These are phyloP conservation scores for Suillus sp. DNA, from an alignment of 768 basidiomycete species.

Conservation along the genomic window DNA sequence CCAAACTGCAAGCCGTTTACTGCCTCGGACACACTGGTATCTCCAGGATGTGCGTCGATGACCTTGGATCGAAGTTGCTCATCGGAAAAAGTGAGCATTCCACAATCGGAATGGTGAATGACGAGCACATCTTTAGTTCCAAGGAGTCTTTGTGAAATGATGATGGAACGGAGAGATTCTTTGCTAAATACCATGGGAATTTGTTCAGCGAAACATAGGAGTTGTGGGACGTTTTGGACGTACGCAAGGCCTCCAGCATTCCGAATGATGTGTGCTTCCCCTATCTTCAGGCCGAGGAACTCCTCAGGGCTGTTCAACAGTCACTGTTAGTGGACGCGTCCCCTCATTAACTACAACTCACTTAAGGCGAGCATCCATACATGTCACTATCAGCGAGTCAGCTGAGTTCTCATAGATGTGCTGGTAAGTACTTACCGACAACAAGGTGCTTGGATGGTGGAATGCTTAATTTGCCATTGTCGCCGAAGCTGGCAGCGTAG, in stretches of 20 bases:
- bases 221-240: constrained; percentile 23
- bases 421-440: constrained; percentile 33
- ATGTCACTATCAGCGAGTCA: constrained; percentile 47
- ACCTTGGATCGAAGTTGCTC: constrained; percentile 51
- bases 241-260: constrained; percentile 73
- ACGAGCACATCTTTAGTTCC: constrained; percentile 70
- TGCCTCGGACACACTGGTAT: constrained; percentile 37
- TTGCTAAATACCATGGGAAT: constrained; percentile 37
- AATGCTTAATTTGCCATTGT: constrained; percentile 39
- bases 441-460: constrained; percentile 45
- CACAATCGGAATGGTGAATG: constrained; percentile 73
- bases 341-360: constrained; percentile 25
- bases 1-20: constrained; percentile 61
- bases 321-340: constrained; percentile 6
- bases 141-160: constrained; percentile 73
- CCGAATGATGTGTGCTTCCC: constrained; percentile 72
- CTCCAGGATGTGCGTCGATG: constrained; percentile 44
- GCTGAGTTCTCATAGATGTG: neutral
- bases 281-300: constrained; percentile 62
- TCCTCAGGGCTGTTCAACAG: constrained; percentile 47
- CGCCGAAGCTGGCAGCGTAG: constrained; percentile 49
- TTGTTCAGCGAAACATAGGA: neutral
- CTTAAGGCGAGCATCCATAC: constrained; percentile 79
- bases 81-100: constrained; percentile 67
- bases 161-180: constrained; percentile 65